Evolutionary conservation across 1,139 yeast genomes (phyloP), one percentile per base, ranked within the genome.

Genomic region (Lodderomyces theae): DNA sequence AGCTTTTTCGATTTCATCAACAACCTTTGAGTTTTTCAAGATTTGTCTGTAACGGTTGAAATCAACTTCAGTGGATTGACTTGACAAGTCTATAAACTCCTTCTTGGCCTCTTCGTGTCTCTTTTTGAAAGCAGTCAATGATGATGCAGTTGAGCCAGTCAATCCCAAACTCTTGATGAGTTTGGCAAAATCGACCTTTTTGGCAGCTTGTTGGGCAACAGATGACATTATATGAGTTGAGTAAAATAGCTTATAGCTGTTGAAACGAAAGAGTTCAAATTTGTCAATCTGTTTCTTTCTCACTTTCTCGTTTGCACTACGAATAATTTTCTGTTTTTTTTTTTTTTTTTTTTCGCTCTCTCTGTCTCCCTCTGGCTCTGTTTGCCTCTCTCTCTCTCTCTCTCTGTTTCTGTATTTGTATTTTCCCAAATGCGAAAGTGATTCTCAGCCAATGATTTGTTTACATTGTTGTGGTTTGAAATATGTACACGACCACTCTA

Each of bases 51-150:
- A 92, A 69, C 81, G 75, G 42, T 74, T 66, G 54, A 90, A 92
- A 69, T 92, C 96, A 49, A 92, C 88, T 34, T 73, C 74, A 47
- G 87, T 76, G 49, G 88, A 69, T 69, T 86, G 92, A 55, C 77
- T 72, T 61, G 80, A 74, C 57, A 90, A 77, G 49, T 81, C 82
- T 54, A 75, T 69, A 57, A 86, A 72, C 61, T 79, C 79, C 72
- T 88, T 85, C 74, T 89, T 85, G 56, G 98, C 97, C 65, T 92
- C 98, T 60, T 92, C 97, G 69, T 88, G 85, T 79, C 99, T 86
- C 86, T 94, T 92, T 76, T 90, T 92, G 85, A 92, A 92, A 34
- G 95, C 79, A 44, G 92, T 79, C 63, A 92, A 77, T 35, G 95
- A 80, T 44, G 87, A 64, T 48, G 96, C 95, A 51, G 98, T 92